phyloP scores from a whole-genome alignment of 169 alveolate species.

The Babesia bigemina region DNA sequence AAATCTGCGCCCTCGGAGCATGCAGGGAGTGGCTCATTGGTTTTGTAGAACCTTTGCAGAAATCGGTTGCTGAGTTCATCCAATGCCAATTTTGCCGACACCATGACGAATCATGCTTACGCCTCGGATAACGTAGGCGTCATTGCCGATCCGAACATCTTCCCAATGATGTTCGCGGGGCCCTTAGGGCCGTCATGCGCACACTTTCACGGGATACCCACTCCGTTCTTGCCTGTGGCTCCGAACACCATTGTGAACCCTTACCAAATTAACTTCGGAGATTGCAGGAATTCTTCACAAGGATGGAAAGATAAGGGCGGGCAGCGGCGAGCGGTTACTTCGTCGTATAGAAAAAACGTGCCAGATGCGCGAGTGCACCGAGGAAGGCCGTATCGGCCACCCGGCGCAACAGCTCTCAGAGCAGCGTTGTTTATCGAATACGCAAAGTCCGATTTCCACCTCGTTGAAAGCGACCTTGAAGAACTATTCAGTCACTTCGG shows the following conservation, averaged over 20 bases:
- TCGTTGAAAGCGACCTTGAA: slow-evolving; percentile 52
- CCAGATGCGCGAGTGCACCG: slow-evolving; percentile 5
- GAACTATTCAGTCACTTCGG: slow-evolving; percentile 59
- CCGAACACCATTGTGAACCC: neutral
- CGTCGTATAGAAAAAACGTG: neutral
- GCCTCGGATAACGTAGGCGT: slow-evolving; percentile 2
- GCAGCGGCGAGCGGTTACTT: neutral
- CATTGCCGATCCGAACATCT: neutral
- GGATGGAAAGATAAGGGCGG: slow-evolving; percentile 2
- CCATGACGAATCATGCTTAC: slow-evolving; percentile 25
- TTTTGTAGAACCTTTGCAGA: neutral
- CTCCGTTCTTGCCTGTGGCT: slow-evolving; percentile 7
- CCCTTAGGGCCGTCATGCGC: neutral
- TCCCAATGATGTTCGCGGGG: slow-evolving; percentile 7
- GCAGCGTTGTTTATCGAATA: slow-evolving; percentile 45
- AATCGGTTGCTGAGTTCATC: neutral
- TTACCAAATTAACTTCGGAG: neutral
- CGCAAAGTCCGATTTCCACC: slow-evolving; percentile 25
- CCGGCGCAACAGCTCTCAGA: neutral
- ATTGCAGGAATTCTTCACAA: neutral
- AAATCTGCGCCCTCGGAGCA: too few species aligned
- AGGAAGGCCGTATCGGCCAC: neutral
- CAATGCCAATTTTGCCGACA: neutral
- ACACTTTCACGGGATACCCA: neutral
- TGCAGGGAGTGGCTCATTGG: too few species aligned